Evolutionary conservation across 2,329 filamentous ascomycete species (phyloP), one percentile per base, ranked within the genome.

Genomic region (Colletotrichum chrysophilum): DNA sequence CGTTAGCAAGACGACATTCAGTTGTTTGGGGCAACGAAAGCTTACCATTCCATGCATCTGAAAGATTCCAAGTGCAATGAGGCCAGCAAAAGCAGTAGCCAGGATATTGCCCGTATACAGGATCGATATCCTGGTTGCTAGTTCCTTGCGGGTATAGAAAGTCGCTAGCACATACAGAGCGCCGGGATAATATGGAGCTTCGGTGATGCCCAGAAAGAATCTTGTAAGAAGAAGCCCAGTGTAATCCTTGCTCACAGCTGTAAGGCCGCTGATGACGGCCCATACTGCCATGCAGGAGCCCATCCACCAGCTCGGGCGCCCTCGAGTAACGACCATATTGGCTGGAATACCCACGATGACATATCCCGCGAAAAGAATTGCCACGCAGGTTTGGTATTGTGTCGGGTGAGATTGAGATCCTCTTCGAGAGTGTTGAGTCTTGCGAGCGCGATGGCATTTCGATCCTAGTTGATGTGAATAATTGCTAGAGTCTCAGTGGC

Each of bases 371-470:
- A 74, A 76, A 1, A 78, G 66, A 8, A 78, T 72, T n/a, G 75
- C 62, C 48, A 74, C 43, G 55, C 76, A 70, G 9, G 71, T 75
- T 56, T 69, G 70, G 16, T 69, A 77, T 48, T 76, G 70, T 10
- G 75, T 75, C 21, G 86, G 1, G 81, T 82, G 66, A 92, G 82
- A 3, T 84, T 82, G 9, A 92, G 82, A 52, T 92, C 88, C 13
- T 87, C 84, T 66, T 90, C 87, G 8, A 92, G 81, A 1, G 88
- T 88, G 70, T 90, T 88, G 24, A 92, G 79, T 43, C 87, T 84
- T 4, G 91, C 91, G 24, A 90, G 88, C 2, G 91, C 90, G 78
- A 92, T 91, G 52, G 91, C 89, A 71, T 89, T 90, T 16, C 88
- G 84, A 77, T 90, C 67, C 71, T 74, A 28, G 0, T 12, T 9